Conservation (phyloP, 305 asterid species). For the Fraxinus albicans region DNA sequence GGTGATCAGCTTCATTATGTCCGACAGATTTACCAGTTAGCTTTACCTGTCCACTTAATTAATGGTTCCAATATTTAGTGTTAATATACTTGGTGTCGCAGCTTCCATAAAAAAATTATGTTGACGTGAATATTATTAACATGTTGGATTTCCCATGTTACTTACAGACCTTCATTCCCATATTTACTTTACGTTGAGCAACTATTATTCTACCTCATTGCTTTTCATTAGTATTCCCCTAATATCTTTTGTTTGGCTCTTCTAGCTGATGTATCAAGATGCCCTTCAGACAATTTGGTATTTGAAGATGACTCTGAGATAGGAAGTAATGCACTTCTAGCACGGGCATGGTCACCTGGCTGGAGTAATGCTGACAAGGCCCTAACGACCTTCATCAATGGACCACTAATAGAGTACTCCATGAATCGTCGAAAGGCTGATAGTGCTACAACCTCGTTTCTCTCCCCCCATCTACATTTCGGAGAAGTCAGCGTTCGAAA, state of each 20-base stretch:
- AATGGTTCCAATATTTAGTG: not conserved
- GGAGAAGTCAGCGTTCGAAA: constrained; percentile 91
- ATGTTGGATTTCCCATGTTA: not conserved
- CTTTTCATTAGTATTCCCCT: not conserved
- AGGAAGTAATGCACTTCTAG: constrained; percentile 92
- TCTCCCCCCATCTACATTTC: constrained; percentile 88
- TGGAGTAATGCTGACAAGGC: constrained; percentile 95
- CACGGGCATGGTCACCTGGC: constrained; percentile 95
- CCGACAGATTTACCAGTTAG: not conserved
- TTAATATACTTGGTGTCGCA: not conserved
- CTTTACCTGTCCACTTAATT: not conserved
- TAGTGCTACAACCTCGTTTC: constrained; percentile 86
- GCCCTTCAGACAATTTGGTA: constrained; percentile 47
- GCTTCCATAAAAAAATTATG: not conserved
- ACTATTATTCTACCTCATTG: not conserved
- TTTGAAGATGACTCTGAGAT: constrained; percentile 86
- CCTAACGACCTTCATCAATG: constrained; percentile 67
- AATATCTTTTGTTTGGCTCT: not conserved
- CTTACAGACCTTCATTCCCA: not conserved
- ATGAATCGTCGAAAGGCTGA: constrained; percentile 86
- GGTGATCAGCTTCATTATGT: not conserved
- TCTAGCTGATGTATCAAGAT: constrained; percentile 62
- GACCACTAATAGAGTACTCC: constrained; percentile 75
- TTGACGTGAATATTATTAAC: not conserved
- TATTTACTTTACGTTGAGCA: not conserved